These are phyloP conservation scores for Stevia rebaudiana DNA, from an alignment of 140 eudicot species.

Conservation along the genomic window DNA sequence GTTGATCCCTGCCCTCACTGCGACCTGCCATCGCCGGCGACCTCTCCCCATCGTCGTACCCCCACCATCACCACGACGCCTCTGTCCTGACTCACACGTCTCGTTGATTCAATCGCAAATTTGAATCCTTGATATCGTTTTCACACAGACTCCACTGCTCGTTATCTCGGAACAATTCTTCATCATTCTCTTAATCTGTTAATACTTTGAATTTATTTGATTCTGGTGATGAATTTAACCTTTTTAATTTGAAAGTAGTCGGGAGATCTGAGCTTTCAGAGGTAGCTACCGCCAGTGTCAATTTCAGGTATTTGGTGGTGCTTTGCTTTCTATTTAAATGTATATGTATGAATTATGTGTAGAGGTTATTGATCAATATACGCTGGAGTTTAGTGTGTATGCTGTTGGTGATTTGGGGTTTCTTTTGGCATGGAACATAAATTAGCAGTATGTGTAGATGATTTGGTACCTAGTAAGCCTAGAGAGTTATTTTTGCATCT, in stretches of 20 bases:
- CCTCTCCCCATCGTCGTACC: too few species aligned
- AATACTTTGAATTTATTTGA: not conserved
- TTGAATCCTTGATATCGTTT: slow-evolving; percentile 21
- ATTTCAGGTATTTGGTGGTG: slow-evolving; percentile 6
- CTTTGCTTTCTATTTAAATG: not conserved
- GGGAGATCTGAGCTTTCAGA: not conserved
- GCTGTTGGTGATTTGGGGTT: slow-evolving; percentile 21
- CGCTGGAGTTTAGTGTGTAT: not conserved
- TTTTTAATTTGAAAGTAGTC: slow-evolving; percentile 7
- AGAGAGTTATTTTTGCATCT: slow-evolving; percentile 1
- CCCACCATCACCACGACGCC: slow-evolving; percentile 8
- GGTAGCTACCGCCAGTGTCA: slow-evolving; percentile 10
- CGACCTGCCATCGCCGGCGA: too few species aligned
- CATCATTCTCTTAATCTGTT: slow-evolving; percentile 1
- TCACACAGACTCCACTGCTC: slow-evolving; percentile 6
- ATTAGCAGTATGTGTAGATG: slow-evolving; percentile 7
- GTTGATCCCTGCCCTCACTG: too few species aligned
- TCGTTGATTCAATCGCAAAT: slow-evolving; percentile 29
- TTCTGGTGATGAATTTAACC: not conserved
- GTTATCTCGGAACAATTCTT: not conserved
- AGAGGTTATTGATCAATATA: not conserved
- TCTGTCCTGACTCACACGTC: slow-evolving; percentile 3
- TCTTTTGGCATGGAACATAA: slow-evolving; percentile 10
- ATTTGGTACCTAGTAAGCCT: slow-evolving; percentile 4
- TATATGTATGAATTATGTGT: not conserved